phyloP scores from a whole-genome alignment of 306 rosid species.

The Carpinus fangiana region DNA sequence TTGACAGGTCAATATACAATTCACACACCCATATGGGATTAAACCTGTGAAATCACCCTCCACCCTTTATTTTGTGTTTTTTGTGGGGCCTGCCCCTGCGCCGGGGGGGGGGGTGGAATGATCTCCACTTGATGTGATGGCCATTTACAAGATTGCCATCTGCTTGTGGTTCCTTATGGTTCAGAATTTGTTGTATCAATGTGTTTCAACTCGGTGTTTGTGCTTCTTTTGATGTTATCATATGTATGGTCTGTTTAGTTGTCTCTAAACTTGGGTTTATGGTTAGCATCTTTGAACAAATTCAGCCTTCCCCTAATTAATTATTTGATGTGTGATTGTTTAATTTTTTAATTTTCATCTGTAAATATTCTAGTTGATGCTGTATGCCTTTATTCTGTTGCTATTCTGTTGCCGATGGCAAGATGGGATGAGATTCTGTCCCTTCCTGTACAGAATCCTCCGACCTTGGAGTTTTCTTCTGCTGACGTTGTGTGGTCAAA shows the following conservation, averaged over 20 bases:
- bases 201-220: neutral
- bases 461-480: constrained; percentile 69
- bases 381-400: neutral
- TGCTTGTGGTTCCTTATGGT: too few relatives aligned
- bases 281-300: neutral
- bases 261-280: neutral
- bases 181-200: too few relatives aligned
- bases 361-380: neutral
- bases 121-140: too few relatives aligned
- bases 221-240: constrained; percentile 1
- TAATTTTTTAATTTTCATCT: neutral
- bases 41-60: too few relatives aligned
- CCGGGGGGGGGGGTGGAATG: too few relatives aligned
- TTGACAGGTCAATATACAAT: too few relatives aligned
- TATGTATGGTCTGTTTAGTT: neutral
- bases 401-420: constrained; percentile 48
- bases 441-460: constrained; percentile 93
- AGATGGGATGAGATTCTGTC: constrained; percentile 94
- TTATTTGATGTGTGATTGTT: neutral
- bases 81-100: too few relatives aligned
- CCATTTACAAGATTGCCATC: too few relatives aligned
- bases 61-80: too few relatives aligned
- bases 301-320: neutral
- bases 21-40: too few relatives aligned
- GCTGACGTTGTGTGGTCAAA: constrained; percentile 78